Base-by-base conservation (phyloP, 257 asterid species). In the Nicotiana obtusifolia region DNA sequence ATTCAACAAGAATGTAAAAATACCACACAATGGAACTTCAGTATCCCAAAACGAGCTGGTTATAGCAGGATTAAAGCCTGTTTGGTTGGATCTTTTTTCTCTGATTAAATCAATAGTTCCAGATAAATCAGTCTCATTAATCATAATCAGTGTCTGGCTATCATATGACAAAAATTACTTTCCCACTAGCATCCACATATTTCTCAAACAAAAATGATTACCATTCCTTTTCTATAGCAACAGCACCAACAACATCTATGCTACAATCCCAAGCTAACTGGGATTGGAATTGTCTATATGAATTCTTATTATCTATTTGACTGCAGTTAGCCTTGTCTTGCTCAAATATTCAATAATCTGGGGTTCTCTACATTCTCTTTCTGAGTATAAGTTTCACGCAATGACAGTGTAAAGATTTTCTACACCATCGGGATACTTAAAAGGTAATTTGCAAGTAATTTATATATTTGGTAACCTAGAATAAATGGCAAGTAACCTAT, bases 1-100 rank as follows among this genome's bases (percentile, higher is more conserved):
- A 64, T 22, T 64, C 71, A 86, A 80, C 26, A 68, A 79, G 56
- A 56, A 80, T 65, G 71, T 49, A 19, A 54, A 79, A 79, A 52
- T 37, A 14, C 10, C 47, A n/a, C 60, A 31, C 9, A 64, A 7
- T 15, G 16, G 41, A 19, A 44, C 53, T 47, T 20, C 61, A 26
- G 26, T 15, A 66, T 41, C 15, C 31, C 14, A 20, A 61, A 61
- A 31, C 19, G 60, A 82, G 61, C 35, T 14, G 22, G 62, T 47
- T 73, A 47, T 14, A 2, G 47, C 2, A 73, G 62, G 79, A 47
- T 24, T 73, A 15, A 14, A 73, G 7, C 1, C 24, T 7, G 61
- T 47, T 6, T 73, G 24, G 41, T 73, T 22, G 49, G 22, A 24
- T 73, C 57, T 6, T 44, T 35, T 73, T 73, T 47, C 61, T 24